Evolutionary conservation across 345 rosid species (phyloP), one percentile per base, ranked within the genome.

Genomic region (Aethionema arabicum): DNA sequence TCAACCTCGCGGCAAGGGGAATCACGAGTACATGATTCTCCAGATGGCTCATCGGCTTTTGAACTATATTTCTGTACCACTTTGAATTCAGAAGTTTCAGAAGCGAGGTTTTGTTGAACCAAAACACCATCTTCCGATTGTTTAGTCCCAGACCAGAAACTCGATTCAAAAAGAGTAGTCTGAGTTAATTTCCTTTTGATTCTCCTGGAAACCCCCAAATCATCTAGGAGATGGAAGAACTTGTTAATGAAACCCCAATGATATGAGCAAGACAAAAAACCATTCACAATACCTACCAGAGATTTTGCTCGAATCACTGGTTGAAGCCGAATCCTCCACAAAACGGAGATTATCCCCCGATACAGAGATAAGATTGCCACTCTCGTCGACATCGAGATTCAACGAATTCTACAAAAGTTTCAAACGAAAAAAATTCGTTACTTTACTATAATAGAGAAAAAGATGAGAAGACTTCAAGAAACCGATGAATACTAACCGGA

Each of bases 141-240:
- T 45, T 72, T 76, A 9, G 82, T 41, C 6, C 33, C 71, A 10
- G 86, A 76, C 64, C 59, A 70, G 47, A 86, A 76, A 63, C 68
- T 77, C 53, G 82, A 70, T 45, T 92, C 85, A 47, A 82, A 77
- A 67, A 92, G 93, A 13, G 98, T 92, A 52, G 82, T 74, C 64
- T 92, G 98, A 36, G 88, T 80, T 70, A 85, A 67, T 70, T 83
- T 92, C 65, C 97, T 75, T 56, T 85, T 89, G 50, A 77, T 82
- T 66, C 80, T 79, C 68, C 80, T 74, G 4, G 75, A 62, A 31
- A 79, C 61, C 75, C 93, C 81, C 63, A 74, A 59, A 75, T 81
- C 88, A 54, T 62, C 74, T 69, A 42, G 79, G 66, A 56, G 13
- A 41, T 66, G 0, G 5, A n/a, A 0, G 7, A 33, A 29, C 12